Conservation (phyloP, 306 rosid genomes). For the Quercus variabilis region DNA sequence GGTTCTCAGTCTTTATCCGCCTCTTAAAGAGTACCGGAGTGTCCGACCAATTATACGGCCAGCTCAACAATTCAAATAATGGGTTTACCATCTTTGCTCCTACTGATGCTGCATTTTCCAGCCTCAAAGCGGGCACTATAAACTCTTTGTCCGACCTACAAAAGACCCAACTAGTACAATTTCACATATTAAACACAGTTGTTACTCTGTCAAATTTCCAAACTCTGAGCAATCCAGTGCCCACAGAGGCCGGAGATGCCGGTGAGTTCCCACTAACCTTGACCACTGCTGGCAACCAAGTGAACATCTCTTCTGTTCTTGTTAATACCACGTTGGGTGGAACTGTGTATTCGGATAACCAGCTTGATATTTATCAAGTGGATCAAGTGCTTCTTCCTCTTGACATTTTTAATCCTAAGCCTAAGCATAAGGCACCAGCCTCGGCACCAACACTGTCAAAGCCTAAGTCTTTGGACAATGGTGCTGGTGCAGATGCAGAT, state of each 20-base stretch:
- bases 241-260: constrained; percentile 58
- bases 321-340: constrained; percentile 58
- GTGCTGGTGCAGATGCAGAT: neutral
- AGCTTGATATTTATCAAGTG: constrained; percentile 50
- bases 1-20: constrained; percentile 50
- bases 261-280: constrained; percentile 52
- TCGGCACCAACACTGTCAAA: neutral
- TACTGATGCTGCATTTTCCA: constrained; percentile 50
- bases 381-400: constrained; percentile 64
- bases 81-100: constrained; percentile 66
- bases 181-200: constrained; percentile 47
- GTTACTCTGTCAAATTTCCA: constrained; percentile 50
- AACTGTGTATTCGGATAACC: constrained; percentile 51
- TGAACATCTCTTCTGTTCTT: constrained; percentile 60
- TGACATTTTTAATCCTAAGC: constrained; percentile 49
- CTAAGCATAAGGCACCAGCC: constrained; percentile 40
- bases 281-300: constrained; percentile 51
- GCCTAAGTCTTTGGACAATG: neutral
- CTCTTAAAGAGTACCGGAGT: constrained; percentile 54
- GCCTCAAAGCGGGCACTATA: constrained; percentile 59
- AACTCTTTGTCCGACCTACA: constrained; percentile 53
- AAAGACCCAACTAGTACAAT: constrained; percentile 57
- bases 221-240: constrained; percentile 69
- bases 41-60: constrained; percentile 43
- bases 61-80: constrained; percentile 44